Conservation (phyloP, 805 yeast species). For the Grigorovia yakushimaensis region DNA sequence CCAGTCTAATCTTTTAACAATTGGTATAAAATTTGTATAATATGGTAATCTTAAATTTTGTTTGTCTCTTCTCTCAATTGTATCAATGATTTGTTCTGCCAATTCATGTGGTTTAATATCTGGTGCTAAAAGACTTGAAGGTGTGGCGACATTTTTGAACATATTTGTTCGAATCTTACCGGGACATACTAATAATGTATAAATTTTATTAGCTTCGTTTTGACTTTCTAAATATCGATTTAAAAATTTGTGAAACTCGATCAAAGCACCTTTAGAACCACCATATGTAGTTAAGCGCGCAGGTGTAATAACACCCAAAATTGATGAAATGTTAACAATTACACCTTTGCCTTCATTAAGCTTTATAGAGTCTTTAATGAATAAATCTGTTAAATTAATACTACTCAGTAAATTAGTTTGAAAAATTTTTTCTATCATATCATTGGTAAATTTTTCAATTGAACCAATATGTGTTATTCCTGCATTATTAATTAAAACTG, state of each 20-base stretch:
- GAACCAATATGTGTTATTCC: conserved; percentile 58
- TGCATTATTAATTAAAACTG: conserved; percentile 77
- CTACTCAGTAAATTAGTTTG: conserved; percentile 62
- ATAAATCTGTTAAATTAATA: conserved; percentile 57
- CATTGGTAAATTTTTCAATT: conserved; percentile 42
- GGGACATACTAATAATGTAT: conserved; percentile 71
- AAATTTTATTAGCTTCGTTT: conserved; percentile 12
- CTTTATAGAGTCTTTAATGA: conserved; percentile 57
- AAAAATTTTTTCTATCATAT: conserved; percentile 53
- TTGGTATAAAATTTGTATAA: conserved; percentile 66
- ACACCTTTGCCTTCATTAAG: conserved; percentile 52
- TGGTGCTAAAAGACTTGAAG: conserved; percentile 71
- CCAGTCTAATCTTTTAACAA: conserved; percentile 65
- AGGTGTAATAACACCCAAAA: conserved; percentile 77
- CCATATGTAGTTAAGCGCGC: conserved; percentile 75
- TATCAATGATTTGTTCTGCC: conserved; percentile 46
- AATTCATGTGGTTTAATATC: conserved; percentile 60
- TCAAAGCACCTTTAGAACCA: conserved; percentile 79
- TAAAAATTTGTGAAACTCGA: conserved; percentile 76
- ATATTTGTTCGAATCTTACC: conserved; percentile 74
- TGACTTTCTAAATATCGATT: conserved; percentile 45
- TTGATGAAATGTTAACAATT: conserved; percentile 74
- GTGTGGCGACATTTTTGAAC: conserved; percentile 68
- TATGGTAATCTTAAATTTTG: conserved; percentile 68
- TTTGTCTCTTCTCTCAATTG: conserved; percentile 49